A percentile compares a stretch with the other conserved stretches of the same genome.
Evolutionary conservation across 2,329 filamentous ascomycete species (phyloP).

Genomic region (Tolypocladium tundrense): DNA sequence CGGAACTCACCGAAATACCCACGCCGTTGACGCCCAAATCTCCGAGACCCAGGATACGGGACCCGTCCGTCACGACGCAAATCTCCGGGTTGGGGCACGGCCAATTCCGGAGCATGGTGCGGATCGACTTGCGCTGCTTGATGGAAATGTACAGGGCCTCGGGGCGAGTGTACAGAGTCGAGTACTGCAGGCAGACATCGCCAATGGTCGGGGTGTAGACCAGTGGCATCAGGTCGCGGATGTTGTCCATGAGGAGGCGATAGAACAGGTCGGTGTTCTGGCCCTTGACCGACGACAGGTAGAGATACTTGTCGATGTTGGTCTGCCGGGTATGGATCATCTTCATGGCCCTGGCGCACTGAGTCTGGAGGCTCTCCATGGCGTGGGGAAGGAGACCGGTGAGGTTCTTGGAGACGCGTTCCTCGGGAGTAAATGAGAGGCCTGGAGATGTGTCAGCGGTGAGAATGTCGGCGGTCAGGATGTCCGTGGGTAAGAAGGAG

Average conservation of each 20-base stretch:
- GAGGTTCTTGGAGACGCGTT: slow-evolving; percentile 54
- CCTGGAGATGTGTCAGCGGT: slow-evolving; percentile 28
- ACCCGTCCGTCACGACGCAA: slow-evolving; percentile 93
- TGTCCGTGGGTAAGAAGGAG: not conserved
- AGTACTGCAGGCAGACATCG: slow-evolving; percentile 94
- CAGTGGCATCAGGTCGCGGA: slow-evolving; percentile 68
- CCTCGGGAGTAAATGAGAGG: slow-evolving; percentile 53
- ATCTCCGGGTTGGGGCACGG: slow-evolving; percentile 84
- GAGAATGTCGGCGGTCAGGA: not conserved
- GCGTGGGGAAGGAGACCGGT: slow-evolving; percentile 56
- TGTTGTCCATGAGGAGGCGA: slow-evolving; percentile 67
- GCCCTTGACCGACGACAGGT: slow-evolving; percentile 65
- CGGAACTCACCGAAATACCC: slow-evolving; percentile 70
- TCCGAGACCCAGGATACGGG: slow-evolving; percentile 81
- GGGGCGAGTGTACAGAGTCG: slow-evolving; percentile 86
- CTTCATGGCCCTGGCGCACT: slow-evolving; percentile 58
- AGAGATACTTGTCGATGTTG: slow-evolving; percentile 72
- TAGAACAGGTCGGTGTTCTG: slow-evolving; percentile 77
- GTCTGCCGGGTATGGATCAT: slow-evolving; percentile 63
- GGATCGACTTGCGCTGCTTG: slow-evolving; percentile 83
- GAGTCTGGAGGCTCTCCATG: slow-evolving; percentile 49
- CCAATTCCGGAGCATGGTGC: slow-evolving; percentile 87
- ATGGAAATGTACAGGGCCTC: slow-evolving; percentile 96
- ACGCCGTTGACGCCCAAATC: slow-evolving; percentile 96
- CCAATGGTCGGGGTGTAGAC: slow-evolving; percentile 89